Percentiles rank a stretch among this genome's conserved stretches.
phyloP scores from a whole-genome alignment of 768 basidiomycete genomes.

The Psilocybe subaeruginosa region DNA sequence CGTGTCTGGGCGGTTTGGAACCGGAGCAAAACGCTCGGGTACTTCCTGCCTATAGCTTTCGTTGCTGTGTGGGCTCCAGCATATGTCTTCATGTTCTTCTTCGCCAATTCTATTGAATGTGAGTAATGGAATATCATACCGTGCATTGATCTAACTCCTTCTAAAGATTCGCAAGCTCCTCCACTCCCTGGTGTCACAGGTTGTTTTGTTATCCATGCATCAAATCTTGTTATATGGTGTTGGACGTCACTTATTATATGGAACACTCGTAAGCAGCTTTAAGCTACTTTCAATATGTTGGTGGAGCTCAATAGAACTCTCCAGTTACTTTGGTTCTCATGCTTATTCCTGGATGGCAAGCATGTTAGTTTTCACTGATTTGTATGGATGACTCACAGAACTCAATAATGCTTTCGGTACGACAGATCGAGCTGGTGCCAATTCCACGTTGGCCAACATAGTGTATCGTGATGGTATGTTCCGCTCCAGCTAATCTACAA shows the following conservation, averaged over 20 bases:
- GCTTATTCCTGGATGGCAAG: slow-evolving; percentile 12
- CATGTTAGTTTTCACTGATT: neutral
- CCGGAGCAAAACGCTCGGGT: slow-evolving; percentile 2
- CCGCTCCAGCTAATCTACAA: neutral
- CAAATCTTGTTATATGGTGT: slow-evolving; percentile 9
- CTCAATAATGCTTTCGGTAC: neutral
- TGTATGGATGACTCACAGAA: neutral
- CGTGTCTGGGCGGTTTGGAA: slow-evolving; percentile 16
- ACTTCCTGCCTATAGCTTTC: slow-evolving; percentile 1
- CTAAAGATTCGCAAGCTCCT: neutral
- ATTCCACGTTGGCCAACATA: slow-evolving; percentile 7
- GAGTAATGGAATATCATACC: neutral
- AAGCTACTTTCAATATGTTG: neutral
- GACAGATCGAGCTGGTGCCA: slow-evolving; percentile 1
- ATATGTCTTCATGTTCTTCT: slow-evolving; percentile 10
- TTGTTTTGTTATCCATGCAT: slow-evolving; percentile 11
- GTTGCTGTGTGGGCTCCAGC: neutral
- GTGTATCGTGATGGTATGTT: slow-evolving; percentile 14
- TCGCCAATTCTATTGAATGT: slow-evolving; percentile 7
- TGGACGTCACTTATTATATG: slow-evolving; percentile 15
- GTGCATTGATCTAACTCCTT: neutral
- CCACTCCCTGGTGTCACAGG: slow-evolving; percentile 9
- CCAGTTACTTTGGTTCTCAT: slow-evolving; percentile 13
- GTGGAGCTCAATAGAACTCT: neutral
- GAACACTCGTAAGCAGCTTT: slow-evolving; percentile 3